These are phyloP conservation scores for Cryptococcus depauperatus DNA, from an alignment of 1,284 basidiomycete species.

Conservation along the genomic window DNA sequence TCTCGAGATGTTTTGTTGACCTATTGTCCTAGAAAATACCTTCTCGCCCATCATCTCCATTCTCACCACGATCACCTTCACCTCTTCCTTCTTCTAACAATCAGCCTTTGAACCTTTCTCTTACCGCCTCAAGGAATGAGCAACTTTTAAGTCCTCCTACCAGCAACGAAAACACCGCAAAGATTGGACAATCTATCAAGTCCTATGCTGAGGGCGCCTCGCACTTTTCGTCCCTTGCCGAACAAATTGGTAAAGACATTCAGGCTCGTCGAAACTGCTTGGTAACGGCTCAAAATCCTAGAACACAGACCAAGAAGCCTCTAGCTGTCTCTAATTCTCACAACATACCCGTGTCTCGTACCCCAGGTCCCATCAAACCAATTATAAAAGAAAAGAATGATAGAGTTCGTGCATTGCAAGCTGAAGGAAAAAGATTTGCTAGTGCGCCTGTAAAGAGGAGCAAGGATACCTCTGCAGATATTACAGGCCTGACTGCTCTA, in stretches of 20 bases:
- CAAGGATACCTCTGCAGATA: conserved; percentile 23
- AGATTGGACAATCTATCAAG: conserved; percentile 1
- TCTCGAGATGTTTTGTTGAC: not conserved
- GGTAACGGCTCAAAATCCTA: too few relatives aligned
- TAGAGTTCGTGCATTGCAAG: conserved; percentile 11
- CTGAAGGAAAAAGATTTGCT: conserved; percentile 14
- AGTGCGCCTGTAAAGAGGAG: conserved; percentile 14
- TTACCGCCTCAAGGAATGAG: conserved; percentile 34
- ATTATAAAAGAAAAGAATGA: not conserved
- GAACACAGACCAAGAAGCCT: conserved; percentile 3
- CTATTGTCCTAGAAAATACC: conserved; percentile 14
- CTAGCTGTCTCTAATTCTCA: conserved; percentile 27
- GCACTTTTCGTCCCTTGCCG: conserved; percentile 16
- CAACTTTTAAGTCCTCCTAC: conserved; percentile 33
- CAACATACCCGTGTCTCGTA: conserved; percentile 17
- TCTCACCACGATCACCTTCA: conserved; percentile 14
- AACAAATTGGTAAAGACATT: conserved; percentile 17
- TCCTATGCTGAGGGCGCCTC: too few relatives aligned
- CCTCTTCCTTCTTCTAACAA: conserved; percentile 15
- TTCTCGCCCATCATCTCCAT: conserved; percentile 18
- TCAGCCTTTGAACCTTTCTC: conserved; percentile 47
- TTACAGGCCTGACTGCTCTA: conserved; percentile 42
- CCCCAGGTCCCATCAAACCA: conserved; percentile 3
- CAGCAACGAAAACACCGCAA: conserved; percentile 7
- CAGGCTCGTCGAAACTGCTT: conserved; percentile 7